phyloP scores from a whole-genome alignment of 2,329 filamentous ascomycete species.

The Whalleya microplaca region DNA sequence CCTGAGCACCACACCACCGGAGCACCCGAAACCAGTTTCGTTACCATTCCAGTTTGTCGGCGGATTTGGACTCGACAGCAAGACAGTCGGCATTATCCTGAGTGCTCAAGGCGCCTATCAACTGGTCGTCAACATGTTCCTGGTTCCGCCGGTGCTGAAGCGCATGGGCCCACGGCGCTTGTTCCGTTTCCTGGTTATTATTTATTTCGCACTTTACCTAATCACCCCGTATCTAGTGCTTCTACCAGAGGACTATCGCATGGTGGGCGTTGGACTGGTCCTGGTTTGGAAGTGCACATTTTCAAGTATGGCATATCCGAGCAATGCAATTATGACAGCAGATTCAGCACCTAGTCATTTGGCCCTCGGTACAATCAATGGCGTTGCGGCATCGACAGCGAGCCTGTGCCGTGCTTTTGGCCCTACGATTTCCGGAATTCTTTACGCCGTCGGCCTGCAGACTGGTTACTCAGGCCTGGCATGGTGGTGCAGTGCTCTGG shows the following conservation, averaged over 20 bases:
- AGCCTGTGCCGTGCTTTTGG: conserved; percentile 88
- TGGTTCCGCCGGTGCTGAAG: conserved; percentile 79
- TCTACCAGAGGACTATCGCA: conserved; percentile 71
- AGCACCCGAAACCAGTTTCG: conserved; percentile 52
- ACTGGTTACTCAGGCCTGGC: conserved; percentile 84
- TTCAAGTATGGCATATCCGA: conserved; percentile 87
- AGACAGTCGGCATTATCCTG: conserved; percentile 84
- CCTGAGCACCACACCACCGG: conserved; percentile 68
- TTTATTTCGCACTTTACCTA: conserved; percentile 88
- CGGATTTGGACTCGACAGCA: conserved; percentile 82
- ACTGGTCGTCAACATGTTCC: conserved; percentile 79
- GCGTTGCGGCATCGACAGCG: conserved; percentile 86
- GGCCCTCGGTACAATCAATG: conserved; percentile 90
- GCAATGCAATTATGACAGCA: conserved; percentile 84
- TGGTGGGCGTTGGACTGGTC: conserved; percentile 74
- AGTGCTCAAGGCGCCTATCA: conserved; percentile 89
- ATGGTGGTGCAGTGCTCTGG: conserved; percentile 87
- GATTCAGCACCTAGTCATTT: conserved; percentile 84
- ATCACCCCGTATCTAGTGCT: conserved; percentile 87
- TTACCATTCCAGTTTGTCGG: conserved; percentile 89
- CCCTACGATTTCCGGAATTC: conserved; percentile 81
- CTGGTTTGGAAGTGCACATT: conserved; percentile 93
- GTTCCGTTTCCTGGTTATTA: conserved; percentile 78
- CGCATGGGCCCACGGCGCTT: conserved; percentile 78
- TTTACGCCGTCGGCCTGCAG: conserved; percentile 80